phyloP scores from a whole-genome alignment of 805 yeast genomes.

The Wickerhamomyces kurtzmanii region DNA sequence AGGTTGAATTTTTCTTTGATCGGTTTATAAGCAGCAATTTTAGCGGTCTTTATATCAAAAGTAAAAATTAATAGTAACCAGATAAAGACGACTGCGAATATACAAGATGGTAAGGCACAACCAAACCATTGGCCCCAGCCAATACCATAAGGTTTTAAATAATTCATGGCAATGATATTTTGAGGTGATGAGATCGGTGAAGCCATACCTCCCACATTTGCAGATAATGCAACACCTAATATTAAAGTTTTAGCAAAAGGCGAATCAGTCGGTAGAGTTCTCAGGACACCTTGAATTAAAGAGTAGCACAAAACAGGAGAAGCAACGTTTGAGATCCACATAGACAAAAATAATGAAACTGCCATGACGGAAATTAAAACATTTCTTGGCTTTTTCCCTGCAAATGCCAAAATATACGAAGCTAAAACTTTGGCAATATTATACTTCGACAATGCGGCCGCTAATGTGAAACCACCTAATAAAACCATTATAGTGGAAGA shows the following conservation, averaged over 20 bases:
- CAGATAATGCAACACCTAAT: conserved; percentile 84
- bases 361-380: conserved; percentile 74
- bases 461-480: conserved; percentile 87
- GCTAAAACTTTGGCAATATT: conserved; percentile 85
- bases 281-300: conserved; percentile 73
- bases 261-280: conserved; percentile 69
- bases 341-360: conserved; percentile 75
- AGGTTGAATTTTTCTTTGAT: conserved; percentile 59
- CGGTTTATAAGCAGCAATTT: conserved; percentile 32
- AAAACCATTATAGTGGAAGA: conserved; percentile 83
- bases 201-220: conserved; percentile 92
- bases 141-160: conserved; percentile 57
- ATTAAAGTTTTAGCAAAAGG: conserved; percentile 78
- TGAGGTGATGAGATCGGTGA: conserved; percentile 97
- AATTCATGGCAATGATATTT: conserved; percentile 80
- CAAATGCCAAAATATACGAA: conserved; percentile 66
- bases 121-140: conserved; percentile 92
- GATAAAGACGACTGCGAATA: conserved; percentile 47
- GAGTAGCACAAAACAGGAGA: conserved; percentile 90
- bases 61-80: conserved; percentile 62
- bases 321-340: conserved; percentile 97
- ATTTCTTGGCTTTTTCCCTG: conserved; percentile 77
- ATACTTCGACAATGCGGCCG: conserved; percentile 88
- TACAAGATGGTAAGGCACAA: conserved; percentile 74
- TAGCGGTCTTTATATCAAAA: conserved; percentile 38